These are phyloP conservation scores for Ophiostoma quercus DNA, from an alignment of 2,329 filamentous ascomycete genomes.

Conservation along the genomic window DNA sequence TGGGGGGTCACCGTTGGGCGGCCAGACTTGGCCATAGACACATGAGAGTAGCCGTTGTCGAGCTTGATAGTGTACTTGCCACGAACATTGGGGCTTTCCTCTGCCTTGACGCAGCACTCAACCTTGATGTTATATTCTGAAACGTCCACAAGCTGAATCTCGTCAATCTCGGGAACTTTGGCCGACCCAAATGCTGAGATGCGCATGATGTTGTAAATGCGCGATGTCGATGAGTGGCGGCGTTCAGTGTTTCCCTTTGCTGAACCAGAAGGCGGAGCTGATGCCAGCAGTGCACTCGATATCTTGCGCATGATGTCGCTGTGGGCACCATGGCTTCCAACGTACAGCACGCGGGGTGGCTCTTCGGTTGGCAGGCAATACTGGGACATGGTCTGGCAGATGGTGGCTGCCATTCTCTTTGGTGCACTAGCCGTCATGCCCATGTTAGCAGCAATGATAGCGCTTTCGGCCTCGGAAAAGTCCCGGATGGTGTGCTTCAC, in stretches of 20 bases:
- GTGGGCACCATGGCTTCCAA: constrained; percentile 40
- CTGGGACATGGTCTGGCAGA: constrained; percentile 47
- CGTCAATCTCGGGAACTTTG: constrained; percentile 37
- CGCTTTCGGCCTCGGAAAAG: constrained; percentile 40
- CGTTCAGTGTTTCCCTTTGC: not conserved
- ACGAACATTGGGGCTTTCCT: constrained; percentile 29
- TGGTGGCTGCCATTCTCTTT: constrained; percentile 39
- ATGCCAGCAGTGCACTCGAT: constrained; percentile 44
- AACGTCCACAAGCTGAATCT: constrained; percentile 49
- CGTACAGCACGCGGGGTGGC: constrained; percentile 46
- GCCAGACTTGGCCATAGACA: constrained; percentile 36
- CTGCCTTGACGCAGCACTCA: constrained; percentile 44
- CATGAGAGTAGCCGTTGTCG: constrained; percentile 38
- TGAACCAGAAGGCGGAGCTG: constrained; percentile 29
- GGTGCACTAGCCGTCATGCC: constrained; percentile 33
- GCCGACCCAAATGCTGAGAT: constrained; percentile 45
- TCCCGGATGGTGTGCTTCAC: constrained; percentile 45
- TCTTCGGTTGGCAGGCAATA: constrained; percentile 42
- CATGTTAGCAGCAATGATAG: constrained; percentile 34
- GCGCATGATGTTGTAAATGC: constrained; percentile 47
- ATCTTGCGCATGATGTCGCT: constrained; percentile 44
- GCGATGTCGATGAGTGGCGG: constrained; percentile 16
- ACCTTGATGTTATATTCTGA: constrained; percentile 49
- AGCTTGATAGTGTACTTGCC: constrained; percentile 38
- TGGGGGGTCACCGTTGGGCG: constrained; percentile 38